Base-by-base conservation (phyloP, 2,329 filamentous ascomycete genomes). In the Xylaria digitata region DNA sequence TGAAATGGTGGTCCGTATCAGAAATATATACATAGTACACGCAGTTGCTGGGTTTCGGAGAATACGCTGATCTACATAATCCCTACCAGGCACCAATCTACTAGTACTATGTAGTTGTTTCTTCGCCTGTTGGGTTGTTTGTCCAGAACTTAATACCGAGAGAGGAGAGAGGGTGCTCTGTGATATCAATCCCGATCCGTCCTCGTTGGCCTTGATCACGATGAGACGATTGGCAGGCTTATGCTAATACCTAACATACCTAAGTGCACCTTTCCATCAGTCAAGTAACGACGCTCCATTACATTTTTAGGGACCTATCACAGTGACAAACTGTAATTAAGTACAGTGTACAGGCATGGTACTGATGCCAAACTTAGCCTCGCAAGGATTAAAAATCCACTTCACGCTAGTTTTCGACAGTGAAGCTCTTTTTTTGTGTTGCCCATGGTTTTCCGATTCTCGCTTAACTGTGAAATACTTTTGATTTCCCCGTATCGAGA, bases 61-160 rank as follows among this genome's bases (percentile, higher is more conserved):
- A 75, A 76, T 74, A 74, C 75, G 67, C 73, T 68, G 76, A 77
- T 77, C 75, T 73, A 72, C 76, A 72, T 34, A 34, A 76, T 67
- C 75, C 75, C 72, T 77, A 75, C 69, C 70, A 40, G 42, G 34
- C 49, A 54, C 46, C 17, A 61, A 53, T 61, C 53, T 55, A 30
- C 3, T 2, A 26, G 26, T 26, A 26, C n/a, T 5, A 26, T 2
- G 26, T 26, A 26, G 26, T 59, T 30, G 46, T 40, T 46, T 57
- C 30, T 61, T 70, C 65, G 63, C 61, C 68, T 61, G 26, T 37
- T 48, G 6, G 45, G 43, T 55, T 26, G 37, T 42, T 30, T 37
- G 9, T 37, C 37, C 30, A 55, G 59, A 26, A 7, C 43, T 64
- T 66, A 72, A 62, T 66, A 59, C 55, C 68, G 68, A 70, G 66